Base-by-base conservation (phyloP, 2,329 filamentous ascomycete genomes). In the Xylariales sp. region DNA sequence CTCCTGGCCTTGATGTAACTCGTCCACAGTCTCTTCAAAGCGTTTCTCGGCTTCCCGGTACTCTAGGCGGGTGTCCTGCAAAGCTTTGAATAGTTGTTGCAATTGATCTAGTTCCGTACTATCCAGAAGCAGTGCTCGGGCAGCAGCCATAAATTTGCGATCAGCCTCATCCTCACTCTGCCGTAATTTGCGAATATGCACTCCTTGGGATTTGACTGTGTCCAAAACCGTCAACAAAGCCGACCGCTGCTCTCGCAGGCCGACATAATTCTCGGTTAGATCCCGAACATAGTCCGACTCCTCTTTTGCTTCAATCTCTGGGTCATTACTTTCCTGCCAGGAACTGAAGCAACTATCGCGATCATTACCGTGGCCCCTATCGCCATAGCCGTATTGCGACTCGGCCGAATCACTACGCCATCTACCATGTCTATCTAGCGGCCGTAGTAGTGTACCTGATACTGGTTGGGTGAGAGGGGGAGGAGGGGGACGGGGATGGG, bases 11-110 rank as follows among this genome's bases (percentile, higher is more conserved):
- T 73, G 62, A 41, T 77, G 69, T n/a, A 76, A 65, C 12, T 76
- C 72, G 63, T 77, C 75, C 28, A 77, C 53, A 50, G 75, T 66
- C 46, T 75, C 68, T 6, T 77, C 74, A 8, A 78, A 69, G 54
- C 65, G 71, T n/a, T 74, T 64, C 59, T 77, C 75, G 10, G 74
- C 75, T 62, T 74, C 69, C 45, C 74, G 73, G 32, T 65, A 75
- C 6, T 34, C 56, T 7, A 71, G 52, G 39, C 69, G 71, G 8
- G 71, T 69, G 30, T 65, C 59, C 54, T 73, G 71, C 71, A 77
- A 74, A 32, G 63, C 34, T 28, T 73, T 70, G 36, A 75, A 77
- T 34, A 78, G 70, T 18, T 69, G 56, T 18, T 72, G 69, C 16
- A 78, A 69, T 9, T 70, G 55, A 18, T 71, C 61, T 45, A 76